Evolutionary conservation across 2,329 filamentous ascomycete species (phyloP).

Genomic region (Davidsoniella australis): DNA sequence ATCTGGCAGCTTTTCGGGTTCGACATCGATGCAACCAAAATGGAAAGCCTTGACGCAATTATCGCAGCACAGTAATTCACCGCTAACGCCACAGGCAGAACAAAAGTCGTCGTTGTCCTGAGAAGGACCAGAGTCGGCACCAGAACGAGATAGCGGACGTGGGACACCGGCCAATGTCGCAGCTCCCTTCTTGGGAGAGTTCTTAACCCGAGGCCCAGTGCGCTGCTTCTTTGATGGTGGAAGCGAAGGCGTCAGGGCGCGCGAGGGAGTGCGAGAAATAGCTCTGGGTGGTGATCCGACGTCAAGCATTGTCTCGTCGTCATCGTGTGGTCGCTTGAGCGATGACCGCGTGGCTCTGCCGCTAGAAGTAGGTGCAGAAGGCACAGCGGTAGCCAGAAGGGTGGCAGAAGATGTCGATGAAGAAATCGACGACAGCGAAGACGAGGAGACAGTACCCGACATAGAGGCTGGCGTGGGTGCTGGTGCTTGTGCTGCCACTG

Average conservation of each 20-base stretch:
- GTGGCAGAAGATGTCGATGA: background rate
- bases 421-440: slow-evolving; percentile 6
- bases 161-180: slow-evolving; percentile 53
- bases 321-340: slow-evolving; percentile 37
- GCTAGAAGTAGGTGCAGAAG: background rate
- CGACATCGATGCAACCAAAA: slow-evolving; percentile 68
- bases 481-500: background rate
- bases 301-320: slow-evolving; percentile 28
- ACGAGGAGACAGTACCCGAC: background rate
- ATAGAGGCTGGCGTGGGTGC: too few relatives aligned
- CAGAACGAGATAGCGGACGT: slow-evolving; percentile 32
- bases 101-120: slow-evolving; percentile 83
- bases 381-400: background rate
- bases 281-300: slow-evolving; percentile 32
- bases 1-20: slow-evolving; percentile 48
- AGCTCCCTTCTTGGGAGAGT: slow-evolving; percentile 62
- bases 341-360: slow-evolving; percentile 20
- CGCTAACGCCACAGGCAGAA: slow-evolving; percentile 66
- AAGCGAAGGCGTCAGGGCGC: slow-evolving; percentile 41
- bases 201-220: slow-evolving; percentile 47
- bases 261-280: slow-evolving; percentile 33
- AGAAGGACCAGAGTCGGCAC: slow-evolving; percentile 17
- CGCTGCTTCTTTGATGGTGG: slow-evolving; percentile 42
- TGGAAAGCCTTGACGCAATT: slow-evolving; percentile 83
- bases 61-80: slow-evolving; percentile 84